Evolutionary conservation across 2,329 filamentous ascomycete genomes (phyloP).

Genomic region (Aspergillus unguis): DNA sequence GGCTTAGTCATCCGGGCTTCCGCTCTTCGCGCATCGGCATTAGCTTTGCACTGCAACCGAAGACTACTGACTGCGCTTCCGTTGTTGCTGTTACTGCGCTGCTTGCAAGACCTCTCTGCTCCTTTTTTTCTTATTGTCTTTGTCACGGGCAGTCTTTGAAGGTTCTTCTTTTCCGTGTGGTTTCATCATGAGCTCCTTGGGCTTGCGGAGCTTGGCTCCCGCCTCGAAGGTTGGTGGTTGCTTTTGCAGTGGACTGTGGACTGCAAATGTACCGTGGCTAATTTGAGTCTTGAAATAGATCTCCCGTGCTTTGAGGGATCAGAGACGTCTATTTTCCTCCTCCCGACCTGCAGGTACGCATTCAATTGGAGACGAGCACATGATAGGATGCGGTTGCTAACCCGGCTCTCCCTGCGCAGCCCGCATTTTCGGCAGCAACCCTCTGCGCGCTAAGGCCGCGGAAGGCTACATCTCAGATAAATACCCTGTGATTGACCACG

Average conservation of each 20-base stretch:
- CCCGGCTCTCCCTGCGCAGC: slow-evolving; percentile 49
- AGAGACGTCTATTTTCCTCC: slow-evolving; percentile 79
- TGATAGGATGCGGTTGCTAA: slow-evolving; percentile 19
- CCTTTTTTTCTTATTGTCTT: slow-evolving; percentile 18
- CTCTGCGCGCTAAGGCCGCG: slow-evolving; percentile 89
- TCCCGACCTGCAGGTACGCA: slow-evolving; percentile 72
- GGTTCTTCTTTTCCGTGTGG: slow-evolving; percentile 27
- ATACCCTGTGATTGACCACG: slow-evolving; percentile 96
- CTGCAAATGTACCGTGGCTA: slow-evolving; percentile 17
- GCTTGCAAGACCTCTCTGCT: slow-evolving; percentile 18
- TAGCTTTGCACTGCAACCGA: slow-evolving; percentile 21
- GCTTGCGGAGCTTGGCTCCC: slow-evolving; percentile 50
- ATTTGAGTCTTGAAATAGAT: slow-evolving; percentile 49
- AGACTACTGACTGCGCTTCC: slow-evolving; percentile 12
- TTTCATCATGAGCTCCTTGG: slow-evolving; percentile 48
- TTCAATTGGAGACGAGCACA: slow-evolving; percentile 8
- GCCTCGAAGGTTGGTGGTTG: slow-evolving; percentile 45
- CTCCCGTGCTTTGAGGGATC: slow-evolving; percentile 59
- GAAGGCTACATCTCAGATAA: slow-evolving; percentile 81
- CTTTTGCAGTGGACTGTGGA: slow-evolving; percentile 5
- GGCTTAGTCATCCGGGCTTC: slow-evolving; percentile 37
- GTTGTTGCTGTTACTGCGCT: slow-evolving; percentile 16
- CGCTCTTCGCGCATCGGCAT: slow-evolving; percentile 21
- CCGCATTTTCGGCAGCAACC: slow-evolving; percentile 79
- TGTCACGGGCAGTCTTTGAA: slow-evolving; percentile 1